Conservation (phyloP, 2,329 filamentous ascomycete species). For the Zymoseptoria passerinii region DNA sequence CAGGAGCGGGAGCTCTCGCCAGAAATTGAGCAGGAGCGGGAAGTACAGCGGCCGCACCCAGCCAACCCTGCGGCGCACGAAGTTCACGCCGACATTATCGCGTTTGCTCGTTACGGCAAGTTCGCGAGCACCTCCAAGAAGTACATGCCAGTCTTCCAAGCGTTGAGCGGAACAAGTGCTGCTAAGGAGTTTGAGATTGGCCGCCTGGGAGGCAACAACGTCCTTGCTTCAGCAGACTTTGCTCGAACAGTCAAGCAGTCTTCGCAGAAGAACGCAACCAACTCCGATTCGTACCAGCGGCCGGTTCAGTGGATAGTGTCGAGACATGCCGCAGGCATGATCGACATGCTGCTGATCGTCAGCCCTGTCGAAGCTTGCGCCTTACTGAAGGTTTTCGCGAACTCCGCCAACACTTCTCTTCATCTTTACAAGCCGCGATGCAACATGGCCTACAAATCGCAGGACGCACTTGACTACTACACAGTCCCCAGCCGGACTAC, state of each 20-base stretch:
- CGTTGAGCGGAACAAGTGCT: slow-evolving; percentile 5
- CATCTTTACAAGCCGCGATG: slow-evolving; percentile 48
- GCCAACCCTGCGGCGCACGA: slow-evolving; percentile 35
- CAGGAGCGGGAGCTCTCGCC: slow-evolving; percentile 60
- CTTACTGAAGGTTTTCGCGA: background rate
- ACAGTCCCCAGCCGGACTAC: background rate
- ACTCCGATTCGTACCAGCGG: slow-evolving; percentile 43
- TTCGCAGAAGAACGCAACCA: background rate
- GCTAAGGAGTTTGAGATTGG: slow-evolving; percentile 1
- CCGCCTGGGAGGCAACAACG: slow-evolving; percentile 2
- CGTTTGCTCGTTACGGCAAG: slow-evolving; percentile 34
- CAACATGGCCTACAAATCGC: slow-evolving; percentile 27
- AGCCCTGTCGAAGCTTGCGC: slow-evolving; percentile 47
- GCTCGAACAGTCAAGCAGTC: slow-evolving; percentile 6
- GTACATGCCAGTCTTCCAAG: slow-evolving; percentile 23
- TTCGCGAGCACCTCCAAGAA: slow-evolving; percentile 26
- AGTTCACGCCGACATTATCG: slow-evolving; percentile 37
- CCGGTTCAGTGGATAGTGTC: slow-evolving; percentile 49
- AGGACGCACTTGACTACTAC: slow-evolving; percentile 41
- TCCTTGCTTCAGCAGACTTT: slow-evolving; percentile 10
- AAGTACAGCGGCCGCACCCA: slow-evolving; percentile 41
- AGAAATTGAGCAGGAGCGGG: slow-evolving; percentile 53
- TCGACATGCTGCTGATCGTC: slow-evolving; percentile 42
- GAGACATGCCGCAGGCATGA: background rate
- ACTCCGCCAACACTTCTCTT: slow-evolving; percentile 19